phyloP scores from a whole-genome alignment of 306 rosid species.

The Cucurbita ficifolia region DNA sequence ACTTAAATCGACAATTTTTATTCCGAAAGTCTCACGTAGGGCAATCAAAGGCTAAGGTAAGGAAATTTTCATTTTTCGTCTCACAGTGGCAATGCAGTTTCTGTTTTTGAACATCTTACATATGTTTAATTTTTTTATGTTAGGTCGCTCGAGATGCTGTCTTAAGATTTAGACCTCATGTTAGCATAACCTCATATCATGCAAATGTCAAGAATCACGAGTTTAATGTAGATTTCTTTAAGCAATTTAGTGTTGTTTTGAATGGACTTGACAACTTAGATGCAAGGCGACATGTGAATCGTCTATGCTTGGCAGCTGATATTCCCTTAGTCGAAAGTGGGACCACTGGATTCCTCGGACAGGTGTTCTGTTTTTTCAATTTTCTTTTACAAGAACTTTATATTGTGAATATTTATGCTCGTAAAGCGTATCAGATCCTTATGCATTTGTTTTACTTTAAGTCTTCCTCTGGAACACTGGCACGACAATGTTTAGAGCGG shows the following conservation, averaged over 20 bases:
- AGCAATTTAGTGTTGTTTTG: conserved; percentile 74
- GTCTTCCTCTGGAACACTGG: background rate
- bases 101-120: conserved; percentile 17
- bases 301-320: conserved; percentile 87
- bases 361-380: conserved; percentile 37
- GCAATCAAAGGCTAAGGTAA: conserved; percentile 87
- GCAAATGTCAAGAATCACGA: conserved; percentile 86
- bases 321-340: conserved; percentile 98
- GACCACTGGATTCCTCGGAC: conserved; percentile 99
- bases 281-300: conserved; percentile 96
- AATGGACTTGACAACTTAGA: conserved; percentile 98
- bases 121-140: background rate
- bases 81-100: conserved; percentile 5
- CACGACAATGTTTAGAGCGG: background rate
- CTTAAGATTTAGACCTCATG: conserved; percentile 79
- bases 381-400: background rate
- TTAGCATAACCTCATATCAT: conserved; percentile 74
- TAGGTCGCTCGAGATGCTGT: conserved; percentile 99
- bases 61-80: conserved; percentile 11
- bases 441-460: background rate
- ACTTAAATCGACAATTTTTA: conserved; percentile 95
- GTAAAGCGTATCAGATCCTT: background rate
- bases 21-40: conserved; percentile 98
- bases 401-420: background rate
- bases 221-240: conserved; percentile 80